Evolutionary conservation across 73 alveolate species (phyloP), one percentile per base, ranked within the genome.

Genomic region (Paramecium primaurelia): DNA sequence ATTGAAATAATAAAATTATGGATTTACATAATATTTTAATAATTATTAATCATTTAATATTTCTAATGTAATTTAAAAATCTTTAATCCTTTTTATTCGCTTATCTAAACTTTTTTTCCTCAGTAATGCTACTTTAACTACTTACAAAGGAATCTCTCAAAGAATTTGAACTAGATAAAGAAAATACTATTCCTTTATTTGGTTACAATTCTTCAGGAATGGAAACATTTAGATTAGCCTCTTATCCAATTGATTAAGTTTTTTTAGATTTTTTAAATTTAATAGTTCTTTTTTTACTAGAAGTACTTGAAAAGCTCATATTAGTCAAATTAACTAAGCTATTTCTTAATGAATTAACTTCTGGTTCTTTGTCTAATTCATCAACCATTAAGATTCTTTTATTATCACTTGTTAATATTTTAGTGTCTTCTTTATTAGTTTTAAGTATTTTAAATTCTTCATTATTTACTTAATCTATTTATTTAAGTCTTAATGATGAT

Each of bases 281-380:
- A 9, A 49, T 80, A 0, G 47, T 42, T 6, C 47, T 45, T 47
- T 80, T 80, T 47, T 47, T 45, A 36, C 58, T 25, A 7, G 75
- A 20, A 16, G n/a, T 22, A 20, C 91, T 80, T 40, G 71, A 26
- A 80, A 80, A 80, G 49, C 91, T 80, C 58, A 47, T 18, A 49
- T 80, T 80, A 14, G 58, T 80, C 22, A 80, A 8, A 80, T 80
- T 80, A 36, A 73, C 87, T 80, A 80, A 44, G 18, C 91, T 80
- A 45, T 34, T 32, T 32, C 58, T 45, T 64, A 80, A 45, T 3
- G 91, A 80, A 25, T 20, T 36, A 80, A 22, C 34, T 45, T 80
- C 44, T 37, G 87, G 87, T 80, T 80, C 38, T 47, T 44, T 42
- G 12, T 80, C 91, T 47, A 80, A 45, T 49, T 80, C 91, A 49